Percentiles rank a stretch among this genome's conserved stretches.
Conservation (phyloP, 2,329 filamentous ascomycete species). For the Nothomitra cinnamomea region DNA sequence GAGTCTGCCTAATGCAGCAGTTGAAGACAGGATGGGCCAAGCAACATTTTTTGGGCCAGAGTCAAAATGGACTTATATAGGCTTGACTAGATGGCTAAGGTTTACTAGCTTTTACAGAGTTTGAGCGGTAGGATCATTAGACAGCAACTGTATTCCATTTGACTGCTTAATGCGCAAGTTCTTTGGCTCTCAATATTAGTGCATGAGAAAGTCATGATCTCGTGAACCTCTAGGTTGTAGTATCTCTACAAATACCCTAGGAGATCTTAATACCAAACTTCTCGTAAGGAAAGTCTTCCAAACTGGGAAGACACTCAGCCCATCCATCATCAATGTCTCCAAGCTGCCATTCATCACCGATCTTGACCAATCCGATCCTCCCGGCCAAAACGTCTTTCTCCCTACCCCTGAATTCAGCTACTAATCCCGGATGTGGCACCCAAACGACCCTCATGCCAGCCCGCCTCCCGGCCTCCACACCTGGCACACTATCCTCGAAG, state of each 20-base stretch:
- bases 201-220: neutral
- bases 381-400: constrained; percentile 76
- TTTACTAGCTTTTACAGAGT: no score
- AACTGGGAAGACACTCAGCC: constrained; percentile 31
- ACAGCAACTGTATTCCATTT: no score
- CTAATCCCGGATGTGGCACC: constrained; percentile 69
- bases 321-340: constrained; percentile 44
- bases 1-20: no score
- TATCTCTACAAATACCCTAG: neutral
- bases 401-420: constrained; percentile 56
- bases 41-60: no score
- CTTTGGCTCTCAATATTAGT: neutral
- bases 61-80: no score
- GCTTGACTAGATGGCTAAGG: no score
- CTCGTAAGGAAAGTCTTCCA: constrained; percentile 43
- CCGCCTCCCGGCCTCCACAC: constrained; percentile 75
- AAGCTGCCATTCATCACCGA: constrained; percentile 29
- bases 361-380: constrained; percentile 50
- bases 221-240: neutral
- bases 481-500: constrained; percentile 88
- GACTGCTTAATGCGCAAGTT: neutral
- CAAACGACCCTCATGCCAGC: constrained; percentile 92
- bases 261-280: constrained; percentile 31
- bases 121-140: no score
- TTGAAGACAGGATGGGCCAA: no score